phyloP scores from a whole-genome alignment of 257 asterid species.

The Solanum neorickii region DNA sequence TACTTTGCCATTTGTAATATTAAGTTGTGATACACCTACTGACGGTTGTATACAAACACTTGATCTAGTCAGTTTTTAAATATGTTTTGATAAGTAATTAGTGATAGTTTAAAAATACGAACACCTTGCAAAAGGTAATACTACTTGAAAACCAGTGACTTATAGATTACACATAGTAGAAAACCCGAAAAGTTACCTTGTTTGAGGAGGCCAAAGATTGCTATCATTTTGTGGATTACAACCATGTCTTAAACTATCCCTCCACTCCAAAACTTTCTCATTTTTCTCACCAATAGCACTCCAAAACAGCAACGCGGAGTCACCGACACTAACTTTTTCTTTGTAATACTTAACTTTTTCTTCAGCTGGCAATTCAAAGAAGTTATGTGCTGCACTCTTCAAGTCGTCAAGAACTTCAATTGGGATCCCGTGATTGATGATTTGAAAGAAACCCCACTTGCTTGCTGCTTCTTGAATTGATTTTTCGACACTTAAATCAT shows the following conservation, averaged over 20 bases:
- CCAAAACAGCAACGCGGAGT: conserved; percentile 12
- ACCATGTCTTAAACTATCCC: conserved; percentile 30
- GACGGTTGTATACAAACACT: too few species aligned
- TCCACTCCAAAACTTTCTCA: conserved; percentile 45
- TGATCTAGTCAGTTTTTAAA: too few species aligned
- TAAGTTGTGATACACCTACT: too few species aligned
- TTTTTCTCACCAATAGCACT: conserved; percentile 2
- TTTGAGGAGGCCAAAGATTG: not conserved
- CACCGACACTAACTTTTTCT: conserved; percentile 21
- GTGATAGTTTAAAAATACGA: too few species aligned
- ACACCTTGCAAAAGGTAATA: too few species aligned
- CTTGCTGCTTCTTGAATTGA: conserved; percentile 38
- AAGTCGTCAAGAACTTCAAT: conserved; percentile 26
- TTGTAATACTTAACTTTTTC: conserved; percentile 36
- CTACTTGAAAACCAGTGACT: too few species aligned
- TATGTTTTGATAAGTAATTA: too few species aligned
- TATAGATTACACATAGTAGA: not conserved
- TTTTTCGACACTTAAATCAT: conserved; percentile 10
- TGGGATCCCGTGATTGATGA: conserved; percentile 42
- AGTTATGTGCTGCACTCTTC: conserved; percentile 18
- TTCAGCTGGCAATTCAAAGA: conserved; percentile 37
- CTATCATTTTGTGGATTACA: conserved; percentile 9
- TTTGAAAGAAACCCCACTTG: conserved; percentile 48
- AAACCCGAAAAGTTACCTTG: not conserved
- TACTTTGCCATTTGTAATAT: too few species aligned